Percentiles rank a stretch among this genome's conserved stretches.
phyloP scores from a whole-genome alignment of 2,329 filamentous ascomycete species.

The Monilinia aucupariae region DNA sequence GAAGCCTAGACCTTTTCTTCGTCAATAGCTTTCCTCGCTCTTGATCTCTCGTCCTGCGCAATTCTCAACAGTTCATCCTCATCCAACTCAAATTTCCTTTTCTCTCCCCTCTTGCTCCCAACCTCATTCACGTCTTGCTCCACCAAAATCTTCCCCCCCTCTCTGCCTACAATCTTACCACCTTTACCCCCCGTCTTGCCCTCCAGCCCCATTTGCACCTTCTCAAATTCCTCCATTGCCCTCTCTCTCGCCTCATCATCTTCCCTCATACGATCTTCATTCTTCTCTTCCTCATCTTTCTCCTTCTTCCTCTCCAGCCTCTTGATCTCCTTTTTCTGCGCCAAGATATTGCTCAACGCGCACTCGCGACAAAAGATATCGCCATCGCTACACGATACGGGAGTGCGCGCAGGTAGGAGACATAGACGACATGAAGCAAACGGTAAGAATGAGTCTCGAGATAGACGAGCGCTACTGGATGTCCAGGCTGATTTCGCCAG shows the following conservation, averaged over 20 bases:
- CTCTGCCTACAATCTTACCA: constrained; percentile 38
- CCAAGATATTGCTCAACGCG: constrained; percentile 81
- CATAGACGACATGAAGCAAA: constrained; percentile 88
- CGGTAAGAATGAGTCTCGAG: constrained; percentile 84
- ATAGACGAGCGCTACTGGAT: constrained; percentile 74
- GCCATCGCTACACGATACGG: constrained; percentile 76
- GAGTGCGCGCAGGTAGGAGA: constrained; percentile 71
- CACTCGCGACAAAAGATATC: constrained; percentile 96
- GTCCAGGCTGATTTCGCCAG: constrained; percentile 80
- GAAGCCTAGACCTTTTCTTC: constrained; percentile 56
- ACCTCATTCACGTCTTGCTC: constrained; percentile 34
- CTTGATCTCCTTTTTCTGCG: constrained; percentile 88
- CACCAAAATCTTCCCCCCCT: constrained; percentile 41
- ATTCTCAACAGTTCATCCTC: constrained; percentile 69
- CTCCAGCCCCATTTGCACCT: constrained; percentile 65
- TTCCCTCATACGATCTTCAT: constrained; percentile 53
- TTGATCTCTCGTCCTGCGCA: constrained; percentile 62
- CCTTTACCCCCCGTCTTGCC: constrained; percentile 36
- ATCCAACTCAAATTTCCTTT: constrained; percentile 78
- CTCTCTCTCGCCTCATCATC: constrained; percentile 65
- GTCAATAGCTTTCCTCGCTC: constrained; percentile 64
- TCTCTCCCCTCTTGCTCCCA: constrained; percentile 40
- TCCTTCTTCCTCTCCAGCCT: constrained; percentile 64
- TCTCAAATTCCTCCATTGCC: constrained; percentile 77
- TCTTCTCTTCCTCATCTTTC: constrained; percentile 54